phyloP scores from a whole-genome alignment of 305 asterid species.

The Galium porrigens region DNA sequence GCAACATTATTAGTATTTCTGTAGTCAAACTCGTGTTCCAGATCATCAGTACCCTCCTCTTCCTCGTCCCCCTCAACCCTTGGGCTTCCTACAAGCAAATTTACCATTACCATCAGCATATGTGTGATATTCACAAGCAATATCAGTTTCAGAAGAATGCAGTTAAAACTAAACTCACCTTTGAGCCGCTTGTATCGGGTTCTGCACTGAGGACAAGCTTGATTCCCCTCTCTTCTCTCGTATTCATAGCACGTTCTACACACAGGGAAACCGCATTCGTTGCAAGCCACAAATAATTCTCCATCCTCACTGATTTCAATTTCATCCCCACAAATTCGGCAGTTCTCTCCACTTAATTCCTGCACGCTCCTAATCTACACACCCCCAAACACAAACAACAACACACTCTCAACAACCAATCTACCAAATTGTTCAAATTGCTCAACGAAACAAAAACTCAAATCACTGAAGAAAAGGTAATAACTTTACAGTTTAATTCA shows the following conservation, averaged over 20 bases:
- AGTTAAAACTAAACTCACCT: slow-evolving; percentile 29
- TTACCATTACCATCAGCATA: slow-evolving; percentile 12
- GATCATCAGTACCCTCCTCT: slow-evolving; percentile 62
- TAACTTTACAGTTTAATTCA: neutral
- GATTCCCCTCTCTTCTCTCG: slow-evolving; percentile 74
- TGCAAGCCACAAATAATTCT: slow-evolving; percentile 81
- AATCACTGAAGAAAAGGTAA: neutral
- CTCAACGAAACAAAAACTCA: neutral
- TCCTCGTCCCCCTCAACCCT: slow-evolving; percentile 93
- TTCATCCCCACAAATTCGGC: slow-evolving; percentile 78
- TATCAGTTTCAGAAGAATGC: neutral
- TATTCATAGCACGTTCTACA: slow-evolving; percentile 72
- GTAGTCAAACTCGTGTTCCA: slow-evolving; percentile 68
- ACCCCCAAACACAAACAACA: slow-evolving; percentile 7
- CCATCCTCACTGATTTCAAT: slow-evolving; percentile 49
- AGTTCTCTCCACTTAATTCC: slow-evolving; percentile 57
- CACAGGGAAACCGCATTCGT: slow-evolving; percentile 83
- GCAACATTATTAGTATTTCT: slow-evolving; percentile 26
- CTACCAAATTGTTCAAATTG: neutral
- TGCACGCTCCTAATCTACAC: slow-evolving; percentile 56
- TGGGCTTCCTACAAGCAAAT: slow-evolving; percentile 45
- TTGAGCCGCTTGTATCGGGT: slow-evolving; percentile 76
- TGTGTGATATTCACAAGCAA: neutral
- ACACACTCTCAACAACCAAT: neutral
- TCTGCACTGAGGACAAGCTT: slow-evolving; percentile 79